phyloP scores from a whole-genome alignment of 495 filamentous ascomycete species.

The Eremomyces bilateralis region DNA sequence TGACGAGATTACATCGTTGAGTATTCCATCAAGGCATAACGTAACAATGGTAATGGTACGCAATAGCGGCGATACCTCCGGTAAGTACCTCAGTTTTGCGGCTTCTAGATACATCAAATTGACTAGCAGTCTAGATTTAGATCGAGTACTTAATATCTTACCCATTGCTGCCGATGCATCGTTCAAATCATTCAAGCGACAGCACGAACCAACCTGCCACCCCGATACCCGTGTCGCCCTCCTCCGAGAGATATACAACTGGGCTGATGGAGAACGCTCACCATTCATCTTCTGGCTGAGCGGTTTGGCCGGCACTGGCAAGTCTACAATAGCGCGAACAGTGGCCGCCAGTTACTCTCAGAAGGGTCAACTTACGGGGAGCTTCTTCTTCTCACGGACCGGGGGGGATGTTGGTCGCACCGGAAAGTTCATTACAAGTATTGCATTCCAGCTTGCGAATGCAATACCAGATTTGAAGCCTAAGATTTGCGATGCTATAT shows the following conservation, averaged over 20 bases:
- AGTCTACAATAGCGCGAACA: conserved; percentile 16
- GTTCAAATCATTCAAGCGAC: conserved; percentile 8
- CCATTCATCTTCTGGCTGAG: conserved; percentile 19
- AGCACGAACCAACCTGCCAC: conserved; percentile 9
- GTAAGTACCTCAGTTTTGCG: too few relatives aligned
- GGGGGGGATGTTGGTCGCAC: conserved; percentile 22
- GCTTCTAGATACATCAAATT: too few relatives aligned
- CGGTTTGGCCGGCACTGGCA: too few relatives aligned
- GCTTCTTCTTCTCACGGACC: too few relatives aligned
- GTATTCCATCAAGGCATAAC: too few relatives aligned
- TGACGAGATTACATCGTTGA: too few relatives aligned
- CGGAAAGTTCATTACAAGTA: conserved; percentile 23
- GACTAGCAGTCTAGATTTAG: too few relatives aligned
- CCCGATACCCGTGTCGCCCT: conserved; percentile 10
- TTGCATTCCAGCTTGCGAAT: conserved; percentile 22
- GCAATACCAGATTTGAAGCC: conserved; percentile 12
- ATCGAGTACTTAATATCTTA: too few relatives aligned
- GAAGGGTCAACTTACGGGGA: conserved; percentile 4
- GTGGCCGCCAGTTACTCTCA: conserved; percentile 1
- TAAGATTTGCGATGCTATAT: conserved; percentile 19
- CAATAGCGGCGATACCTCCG: too few relatives aligned
- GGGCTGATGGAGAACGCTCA: too few relatives aligned
- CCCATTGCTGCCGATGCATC: conserved; percentile 3
- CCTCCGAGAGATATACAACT: too few relatives aligned
- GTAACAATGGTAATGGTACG: too few relatives aligned